Evolutionary conservation across 2,329 filamentous ascomycete species (phyloP).

Genomic region (Exophiala aquamarina): DNA sequence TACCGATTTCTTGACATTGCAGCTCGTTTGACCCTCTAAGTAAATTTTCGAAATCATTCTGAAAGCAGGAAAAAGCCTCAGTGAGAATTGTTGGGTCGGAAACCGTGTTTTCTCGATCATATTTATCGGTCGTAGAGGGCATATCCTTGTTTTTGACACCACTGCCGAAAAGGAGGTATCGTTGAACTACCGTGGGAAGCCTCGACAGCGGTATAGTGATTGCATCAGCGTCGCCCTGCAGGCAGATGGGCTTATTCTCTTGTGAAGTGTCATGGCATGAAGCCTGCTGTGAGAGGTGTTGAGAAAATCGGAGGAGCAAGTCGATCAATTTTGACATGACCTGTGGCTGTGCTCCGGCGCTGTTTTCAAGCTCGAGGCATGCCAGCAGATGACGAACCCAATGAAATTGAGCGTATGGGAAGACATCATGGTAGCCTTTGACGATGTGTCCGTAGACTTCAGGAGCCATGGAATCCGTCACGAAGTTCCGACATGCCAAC

Average conservation of each 20-base stretch:
- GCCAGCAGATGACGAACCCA: neutral
- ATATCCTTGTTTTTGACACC: neutral
- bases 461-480: neutral
- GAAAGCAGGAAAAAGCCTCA: neutral
- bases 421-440: constrained; percentile 24
- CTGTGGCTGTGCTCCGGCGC: neutral
- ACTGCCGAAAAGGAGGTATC: neutral
- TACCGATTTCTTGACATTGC: neutral
- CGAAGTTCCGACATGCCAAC: constrained; percentile 1
- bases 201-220: neutral
- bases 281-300: neutral
- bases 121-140: neutral
- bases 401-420: constrained; percentile 25
- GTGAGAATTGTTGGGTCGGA: neutral
- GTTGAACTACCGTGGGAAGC: neutral
- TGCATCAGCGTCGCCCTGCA: neutral
- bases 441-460: neutral
- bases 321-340: neutral
- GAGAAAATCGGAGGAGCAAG: constrained; percentile 1
- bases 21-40: neutral
- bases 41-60: neutral
- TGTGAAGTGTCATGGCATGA: neutral
- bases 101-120: neutral
- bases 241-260: neutral
- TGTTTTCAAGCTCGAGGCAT: neutral